phyloP scores from a whole-genome alignment of 495 filamentous ascomycete genomes.

The Tricharina praecox region DNA sequence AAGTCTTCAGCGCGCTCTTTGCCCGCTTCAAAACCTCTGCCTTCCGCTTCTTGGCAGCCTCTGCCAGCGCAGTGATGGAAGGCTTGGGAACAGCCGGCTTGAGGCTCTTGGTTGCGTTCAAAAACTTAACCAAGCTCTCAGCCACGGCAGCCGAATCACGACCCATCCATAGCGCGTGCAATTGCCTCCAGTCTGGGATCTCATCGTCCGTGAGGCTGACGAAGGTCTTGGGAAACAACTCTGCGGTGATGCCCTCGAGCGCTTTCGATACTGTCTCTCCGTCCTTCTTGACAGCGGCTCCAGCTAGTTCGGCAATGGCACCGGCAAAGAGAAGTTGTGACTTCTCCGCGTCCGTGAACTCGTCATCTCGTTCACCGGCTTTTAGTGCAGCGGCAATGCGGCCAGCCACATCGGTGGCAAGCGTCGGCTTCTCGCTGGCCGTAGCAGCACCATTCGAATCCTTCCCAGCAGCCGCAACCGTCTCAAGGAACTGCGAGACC shows the following conservation, averaged over 20 bases:
- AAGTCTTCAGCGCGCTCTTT: constrained; percentile 9
- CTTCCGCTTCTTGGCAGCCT: constrained; percentile 1
- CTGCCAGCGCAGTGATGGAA: constrained; percentile 2
- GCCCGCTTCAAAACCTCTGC: constrained; percentile 15
- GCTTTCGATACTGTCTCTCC: background rate
- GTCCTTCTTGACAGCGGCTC: background rate
- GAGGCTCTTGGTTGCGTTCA: constrained; percentile 7
- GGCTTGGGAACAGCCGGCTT: constrained; percentile 9
- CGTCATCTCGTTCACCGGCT: constrained; percentile 6
- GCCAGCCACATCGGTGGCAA: constrained; percentile 5
- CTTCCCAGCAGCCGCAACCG: constrained; percentile 5
- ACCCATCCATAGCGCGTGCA: constrained; percentile 5
- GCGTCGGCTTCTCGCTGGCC: background rate
- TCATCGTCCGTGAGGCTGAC: constrained; percentile 7
- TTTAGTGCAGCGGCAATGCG: constrained; percentile 9
- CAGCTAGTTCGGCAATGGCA: background rate
- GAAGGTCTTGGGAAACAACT: constrained; percentile 9
- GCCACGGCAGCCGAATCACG: constrained; percentile 7
- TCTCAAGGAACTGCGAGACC: constrained; percentile 7
- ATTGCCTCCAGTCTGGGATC: constrained; percentile 9
- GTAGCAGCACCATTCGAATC: background rate
- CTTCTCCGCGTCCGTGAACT: constrained; percentile 6
- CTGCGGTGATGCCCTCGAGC: background rate
- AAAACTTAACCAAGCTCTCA: constrained; percentile 7
- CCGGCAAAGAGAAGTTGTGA: background rate